These are phyloP conservation scores for Omphalotus guepiniiformis DNA, from an alignment of 768 basidiomycete species.

Conservation along the genomic window DNA sequence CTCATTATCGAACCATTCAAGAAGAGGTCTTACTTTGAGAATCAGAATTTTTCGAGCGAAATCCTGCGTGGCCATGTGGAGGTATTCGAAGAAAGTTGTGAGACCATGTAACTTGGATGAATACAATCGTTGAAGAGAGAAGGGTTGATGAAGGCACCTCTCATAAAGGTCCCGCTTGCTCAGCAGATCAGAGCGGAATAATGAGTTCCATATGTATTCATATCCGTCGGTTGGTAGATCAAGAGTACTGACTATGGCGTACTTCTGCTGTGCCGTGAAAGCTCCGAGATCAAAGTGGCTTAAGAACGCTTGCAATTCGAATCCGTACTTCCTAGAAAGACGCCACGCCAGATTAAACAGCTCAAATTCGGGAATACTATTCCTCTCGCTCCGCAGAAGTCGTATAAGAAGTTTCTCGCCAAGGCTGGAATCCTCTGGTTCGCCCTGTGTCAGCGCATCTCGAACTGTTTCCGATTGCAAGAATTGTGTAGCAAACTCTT, in stretches of 20 bases:
- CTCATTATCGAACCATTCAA: neutral
- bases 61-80: conserved; percentile 50
- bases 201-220: conserved; percentile 59
- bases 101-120: conserved; percentile 50
- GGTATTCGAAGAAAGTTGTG: conserved; percentile 57
- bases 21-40: conserved; percentile 40
- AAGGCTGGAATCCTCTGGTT: conserved; percentile 26
- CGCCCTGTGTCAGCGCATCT: conserved; percentile 19
- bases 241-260: conserved; percentile 42
- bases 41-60: conserved; percentile 57
- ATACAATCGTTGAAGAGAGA: conserved; percentile 58
- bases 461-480: conserved; percentile 20
- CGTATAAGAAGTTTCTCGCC: conserved; percentile 38
- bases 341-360: conserved; percentile 47
- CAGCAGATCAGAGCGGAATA: conserved; percentile 58
- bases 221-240: conserved; percentile 35
- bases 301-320: conserved; percentile 44
- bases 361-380: conserved; percentile 58
- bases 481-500: conserved; percentile 42
- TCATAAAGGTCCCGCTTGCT: conserved; percentile 46
- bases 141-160: conserved; percentile 45
- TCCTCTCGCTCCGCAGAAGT: conserved; percentile 47
- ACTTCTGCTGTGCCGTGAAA: conserved; percentile 48
- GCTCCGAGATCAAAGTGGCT: conserved; percentile 55
- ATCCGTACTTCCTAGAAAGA: conserved; percentile 38